Evolutionary conservation across 73 alveolate genomes (phyloP).

Genomic region (Paramecium bursaria): DNA sequence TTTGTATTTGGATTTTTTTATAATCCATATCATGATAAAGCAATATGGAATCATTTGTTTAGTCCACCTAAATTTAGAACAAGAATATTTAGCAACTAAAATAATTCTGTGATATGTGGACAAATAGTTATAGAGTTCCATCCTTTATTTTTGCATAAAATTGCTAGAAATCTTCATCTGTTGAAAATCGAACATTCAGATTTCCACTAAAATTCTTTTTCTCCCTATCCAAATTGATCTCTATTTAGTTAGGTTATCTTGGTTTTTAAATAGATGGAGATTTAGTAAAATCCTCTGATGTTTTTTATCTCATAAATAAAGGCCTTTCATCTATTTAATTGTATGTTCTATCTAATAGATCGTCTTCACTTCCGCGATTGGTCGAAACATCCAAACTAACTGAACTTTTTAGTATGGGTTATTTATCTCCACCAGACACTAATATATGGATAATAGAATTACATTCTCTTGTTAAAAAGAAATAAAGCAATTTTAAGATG

Average conservation of each 20-base stretch:
- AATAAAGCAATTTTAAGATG: conserved; percentile 27
- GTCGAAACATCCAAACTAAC: too few relatives aligned
- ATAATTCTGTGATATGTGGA: conserved; percentile 33
- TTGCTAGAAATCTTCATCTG: conserved; percentile 2
- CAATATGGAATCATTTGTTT: neutral
- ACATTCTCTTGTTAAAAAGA: conserved; percentile 53
- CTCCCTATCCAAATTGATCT: neutral
- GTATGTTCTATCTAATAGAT: too few relatives aligned
- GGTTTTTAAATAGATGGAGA: neutral
- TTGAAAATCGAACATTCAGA: conserved; percentile 20
- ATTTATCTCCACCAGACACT: conserved; percentile 14
- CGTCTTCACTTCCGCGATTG: conserved; percentile 15
- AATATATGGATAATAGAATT: neutral
- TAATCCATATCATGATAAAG: too few relatives aligned
- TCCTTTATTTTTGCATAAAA: conserved; percentile 39
- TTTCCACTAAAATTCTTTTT: neutral
- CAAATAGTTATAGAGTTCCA: conserved; percentile 15
- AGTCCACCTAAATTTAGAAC: neutral
- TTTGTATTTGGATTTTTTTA: too few relatives aligned
- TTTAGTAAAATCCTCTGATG: neutral
- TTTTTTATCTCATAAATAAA: too few relatives aligned
- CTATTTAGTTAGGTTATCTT: neutral
- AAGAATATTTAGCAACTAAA: conserved; percentile 47
- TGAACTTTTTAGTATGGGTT: too few relatives aligned
- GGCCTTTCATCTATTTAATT: too few relatives aligned